Evolutionary conservation across 176 grass and related monocot species (phyloP).

Genomic region (Oryza longistaminata): DNA sequence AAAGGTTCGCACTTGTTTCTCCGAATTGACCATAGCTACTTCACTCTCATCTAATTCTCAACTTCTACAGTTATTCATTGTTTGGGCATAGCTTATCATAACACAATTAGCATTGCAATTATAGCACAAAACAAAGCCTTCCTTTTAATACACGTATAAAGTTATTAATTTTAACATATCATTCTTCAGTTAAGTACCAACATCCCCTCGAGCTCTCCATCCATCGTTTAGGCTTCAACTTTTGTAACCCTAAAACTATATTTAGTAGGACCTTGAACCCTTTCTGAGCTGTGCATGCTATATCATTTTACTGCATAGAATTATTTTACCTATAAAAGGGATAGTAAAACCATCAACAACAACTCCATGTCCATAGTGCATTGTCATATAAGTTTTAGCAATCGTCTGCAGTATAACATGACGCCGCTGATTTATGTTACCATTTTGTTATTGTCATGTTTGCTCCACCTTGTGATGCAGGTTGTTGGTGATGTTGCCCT

Average conservation of each 20-base stretch:
- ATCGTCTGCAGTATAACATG: neutral
- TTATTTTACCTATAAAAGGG: neutral
- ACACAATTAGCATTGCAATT: neutral
- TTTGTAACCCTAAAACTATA: neutral
- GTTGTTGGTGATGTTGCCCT: conserved; percentile 76
- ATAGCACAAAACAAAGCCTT: conserved; percentile 1
- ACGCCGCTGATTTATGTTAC: neutral
- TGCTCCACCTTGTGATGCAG: conserved; percentile 38
- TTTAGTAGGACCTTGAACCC: conserved; percentile 9
- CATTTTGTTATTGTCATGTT: conserved; percentile 9
- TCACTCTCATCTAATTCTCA: neutral
- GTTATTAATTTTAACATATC: neutral
- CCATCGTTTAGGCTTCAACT: neutral
- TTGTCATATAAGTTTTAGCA: neutral
- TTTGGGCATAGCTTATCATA: conserved; percentile 11
- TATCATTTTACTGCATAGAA: neutral
- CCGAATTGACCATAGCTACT: neutral
- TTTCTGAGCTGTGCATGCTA: neutral
- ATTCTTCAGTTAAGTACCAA: neutral
- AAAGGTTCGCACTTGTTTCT: conserved; percentile 60
- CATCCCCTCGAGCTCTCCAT: neutral
- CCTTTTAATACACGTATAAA: neutral
- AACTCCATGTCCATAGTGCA: neutral
- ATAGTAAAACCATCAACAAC: neutral
- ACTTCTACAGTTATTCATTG: conserved; percentile 1